Base-by-base conservation (phyloP, 139 green algal species). In the Marvania coccoides region DNA sequence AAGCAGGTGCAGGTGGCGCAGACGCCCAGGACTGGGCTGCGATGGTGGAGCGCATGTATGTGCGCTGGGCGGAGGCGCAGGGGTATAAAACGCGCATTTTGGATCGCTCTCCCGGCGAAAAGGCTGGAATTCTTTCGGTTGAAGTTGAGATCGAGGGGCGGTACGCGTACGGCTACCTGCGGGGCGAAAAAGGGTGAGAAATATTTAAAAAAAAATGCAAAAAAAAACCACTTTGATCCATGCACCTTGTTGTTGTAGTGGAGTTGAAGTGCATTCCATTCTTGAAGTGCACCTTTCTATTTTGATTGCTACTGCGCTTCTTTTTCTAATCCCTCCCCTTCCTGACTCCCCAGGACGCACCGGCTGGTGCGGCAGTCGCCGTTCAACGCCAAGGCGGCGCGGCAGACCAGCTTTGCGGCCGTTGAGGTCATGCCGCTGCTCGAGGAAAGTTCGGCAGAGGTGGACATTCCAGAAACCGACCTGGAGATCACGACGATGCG, bases 361-460 rank as follows among this genome's bases (percentile, higher is more conserved):
- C n/a, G 59, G 38, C 10, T 66, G 15, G 59, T 66, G 13, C 35
- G 94, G 35, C 83, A 84, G 77, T 94, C 82, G 0, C 94, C 94
- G 13, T 98, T 98, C 81, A 96, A 96, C 55, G 63, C 80, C 37
- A 95, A 93, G 63, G 84, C 79, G 2, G 80, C 88, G 8, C 77
- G 94, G 19, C 86, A 98, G 75, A 99, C 94, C 9, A 96, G 85
- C 75, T 99, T 99, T 80, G 91, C 91, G 24, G 88, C 85, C 46
- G 90, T 98, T 39, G 92, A 98, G 68, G 88, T 95, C 76, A 80
- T 89, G 83, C 58, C 71, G 42, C 26, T 84, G 4, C 61, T 89
- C 19, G 82, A 84, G 71, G 69, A 68, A 13, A 14, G 60, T 14
- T 19, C 47, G 4, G 36, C 28, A 5, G 36, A 39, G 2, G 54